Base-by-base conservation (phyloP, 768 basidiomycete genomes). In the Leccinum sublutescens region DNA sequence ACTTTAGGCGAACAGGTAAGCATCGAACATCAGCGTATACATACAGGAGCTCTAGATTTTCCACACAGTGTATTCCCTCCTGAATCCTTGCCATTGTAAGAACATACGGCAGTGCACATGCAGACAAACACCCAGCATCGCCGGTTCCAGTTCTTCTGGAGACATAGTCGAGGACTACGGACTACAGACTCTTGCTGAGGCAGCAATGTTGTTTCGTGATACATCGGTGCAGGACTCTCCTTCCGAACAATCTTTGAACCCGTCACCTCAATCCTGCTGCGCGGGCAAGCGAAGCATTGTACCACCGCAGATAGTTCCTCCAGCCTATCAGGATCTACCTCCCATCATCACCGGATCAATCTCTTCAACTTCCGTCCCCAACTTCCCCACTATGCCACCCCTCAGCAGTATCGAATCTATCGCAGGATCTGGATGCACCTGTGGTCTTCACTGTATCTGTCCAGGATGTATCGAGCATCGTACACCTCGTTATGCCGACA, bases 391-490 rank as follows among this genome's bases (percentile, higher is more conserved):
- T 14, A 86, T 90, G 71, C 85, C 87, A 14, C 80, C 87, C 1
- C 80, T 87, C 66, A 83, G 80, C 64, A 74, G 77, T 47, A 79
- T 87, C 48, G 75, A 76, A 21, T 85, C 86, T 5, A 70, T 87
- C 12, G 85, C 87, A 2, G 86, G 83, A 14, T 80, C 87, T 2
- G 87, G 86, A 2, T 91, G 89, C 68, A 87, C 85, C 8, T 91
- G 89, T 66, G 88, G 88, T 31, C 70, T 83, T 47, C 74, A 75
- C 43, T 92, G 89, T 66, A 79, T 79, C 14, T 92, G 89, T 71
- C 88, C 88, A 0, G 88, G 88, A 34, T 92, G 89, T 67, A 69
- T 82, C 10, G 79, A 87, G 64, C 89, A 91, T 66, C 85, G 87
- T n/a, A 83, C 84, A 1, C 57, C 71, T 17, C 77, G 78, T 17